A percentile compares a stretch with the other conserved stretches of the same genome.
phyloP scores from a whole-genome alignment of 2,329 filamentous ascomycete species.

The Phialocephala subalpina region DNA sequence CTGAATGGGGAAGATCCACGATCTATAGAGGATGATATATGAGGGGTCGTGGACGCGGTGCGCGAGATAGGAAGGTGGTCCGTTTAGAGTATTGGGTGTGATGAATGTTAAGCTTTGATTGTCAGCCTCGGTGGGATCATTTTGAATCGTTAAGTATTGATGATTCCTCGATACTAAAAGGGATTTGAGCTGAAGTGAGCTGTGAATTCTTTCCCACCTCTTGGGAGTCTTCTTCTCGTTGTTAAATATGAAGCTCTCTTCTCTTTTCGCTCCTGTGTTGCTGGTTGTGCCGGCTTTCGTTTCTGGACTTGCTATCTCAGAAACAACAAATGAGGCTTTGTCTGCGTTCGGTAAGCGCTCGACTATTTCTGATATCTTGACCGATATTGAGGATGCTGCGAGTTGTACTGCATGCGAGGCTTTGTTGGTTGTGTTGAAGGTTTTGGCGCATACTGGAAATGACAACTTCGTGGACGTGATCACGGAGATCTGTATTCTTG shows the following conservation, averaged over 20 bases:
- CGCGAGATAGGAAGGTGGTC: not conserved
- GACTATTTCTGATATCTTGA: constrained; percentile 39
- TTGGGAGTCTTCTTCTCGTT: not conserved
- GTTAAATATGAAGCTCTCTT: constrained; percentile 15
- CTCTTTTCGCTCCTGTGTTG: not conserved
- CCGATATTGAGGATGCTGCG: constrained; percentile 43
- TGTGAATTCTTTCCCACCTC: not conserved
- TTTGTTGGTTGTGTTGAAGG: constrained; percentile 52
- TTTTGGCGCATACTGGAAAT: constrained; percentile 53
- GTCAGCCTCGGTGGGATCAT: not conserved
- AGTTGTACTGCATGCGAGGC: constrained; percentile 44
- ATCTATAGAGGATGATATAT: not conserved
- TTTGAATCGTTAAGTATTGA: not conserved
- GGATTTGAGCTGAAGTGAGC: not conserved
- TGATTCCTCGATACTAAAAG: not conserved
- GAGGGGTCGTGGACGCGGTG: not conserved
- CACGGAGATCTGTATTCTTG: constrained; percentile 45
- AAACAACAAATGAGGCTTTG: constrained; percentile 17
- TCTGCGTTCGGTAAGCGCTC: constrained; percentile 17
- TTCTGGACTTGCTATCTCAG: constrained; percentile 22
- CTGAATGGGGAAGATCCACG: not conserved
- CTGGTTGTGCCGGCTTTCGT: constrained; percentile 16
- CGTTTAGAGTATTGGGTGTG: not conserved
- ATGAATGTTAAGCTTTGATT: not conserved
- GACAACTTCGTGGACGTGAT: constrained; percentile 49